Evolutionary conservation across 495 filamentous ascomycete species (phyloP), one percentile per base, ranked within the genome.

Genomic region (Xylaria grammica): DNA sequence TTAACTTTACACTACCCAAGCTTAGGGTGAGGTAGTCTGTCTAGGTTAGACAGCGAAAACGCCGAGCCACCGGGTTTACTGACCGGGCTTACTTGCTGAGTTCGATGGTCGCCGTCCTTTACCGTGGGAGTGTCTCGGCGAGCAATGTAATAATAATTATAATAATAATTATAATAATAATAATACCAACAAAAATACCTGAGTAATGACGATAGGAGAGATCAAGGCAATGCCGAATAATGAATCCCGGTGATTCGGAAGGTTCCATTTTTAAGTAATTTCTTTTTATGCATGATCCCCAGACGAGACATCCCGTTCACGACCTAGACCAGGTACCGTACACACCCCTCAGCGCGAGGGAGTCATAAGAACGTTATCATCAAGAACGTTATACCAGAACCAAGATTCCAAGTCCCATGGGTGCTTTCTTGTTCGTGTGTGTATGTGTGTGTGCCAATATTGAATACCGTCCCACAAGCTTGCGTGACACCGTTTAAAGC

Each of bases 31-130:
- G n/a, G n/a, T n/a, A n/a, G n/a, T n/a, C n/a, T n/a, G n/a, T n/a
- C n/a, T n/a, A n/a, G n/a, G 34, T 36, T 36, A 5, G 40, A 42
- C 17, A 6, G 40, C 40, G 7, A 15, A 42, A 42, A 3, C 40
- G 8, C 40, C 40, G 7, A 6, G 15, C 40, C 17, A 15, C 40
- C 40, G 40, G 40, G 40, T 15, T 42, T 42, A 42, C 8, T 9
- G 40, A 36, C 32, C n/a, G n/a, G n/a, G n/a, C n/a, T n/a, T n/a
- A n/a, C n/a, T n/a, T n/a, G n/a, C n/a, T n/a, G n/a, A n/a, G n/a
- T n/a, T n/a, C n/a, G n/a, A 24, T 53, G 49, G 60, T 62, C 60
- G 60, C 60, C 60, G 60, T 62, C 60, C 44, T 27, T 27, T 27
- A 9, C 53, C 55, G 2, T 40, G 40, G 20, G 40, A n/a, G 40